These are phyloP conservation scores for Medicago lupulina DNA, from an alignment of 306 rosid species.

Conservation along the genomic window DNA sequence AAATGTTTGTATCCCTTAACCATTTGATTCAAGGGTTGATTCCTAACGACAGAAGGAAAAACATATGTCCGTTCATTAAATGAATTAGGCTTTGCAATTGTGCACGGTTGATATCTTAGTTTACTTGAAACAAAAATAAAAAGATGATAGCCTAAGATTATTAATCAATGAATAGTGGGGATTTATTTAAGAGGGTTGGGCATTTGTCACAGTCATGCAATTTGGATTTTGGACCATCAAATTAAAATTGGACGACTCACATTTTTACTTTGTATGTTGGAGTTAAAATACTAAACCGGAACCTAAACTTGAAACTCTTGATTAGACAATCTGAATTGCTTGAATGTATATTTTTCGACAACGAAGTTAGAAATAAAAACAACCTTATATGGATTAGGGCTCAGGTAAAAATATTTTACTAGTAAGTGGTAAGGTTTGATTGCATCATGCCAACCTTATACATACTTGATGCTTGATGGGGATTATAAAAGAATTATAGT, in stretches of 20 bases:
- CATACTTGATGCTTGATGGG: not conserved
- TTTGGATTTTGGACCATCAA: not conserved
- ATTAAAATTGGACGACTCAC: not conserved
- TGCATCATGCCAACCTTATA: conserved; percentile 38
- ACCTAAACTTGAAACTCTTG: not conserved
- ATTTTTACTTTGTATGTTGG: not conserved
- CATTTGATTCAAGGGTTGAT: too few species aligned
- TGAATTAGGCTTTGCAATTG: too few species aligned
- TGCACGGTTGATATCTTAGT: too few species aligned
- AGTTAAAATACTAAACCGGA: not conserved
- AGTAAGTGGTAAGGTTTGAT: not conserved
- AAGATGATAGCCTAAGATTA: too few species aligned
- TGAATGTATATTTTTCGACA: not conserved
- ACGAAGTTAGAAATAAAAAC: too few species aligned
- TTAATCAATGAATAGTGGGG: not conserved
- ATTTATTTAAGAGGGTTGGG: not conserved
- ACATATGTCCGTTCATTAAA: too few species aligned
- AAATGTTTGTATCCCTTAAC: too few species aligned
- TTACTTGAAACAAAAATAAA: too few species aligned
- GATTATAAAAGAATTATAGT: conserved; percentile 1
- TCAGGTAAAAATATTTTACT: not conserved
- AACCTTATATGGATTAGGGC: too few species aligned
- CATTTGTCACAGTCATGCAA: not conserved
- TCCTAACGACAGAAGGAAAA: too few species aligned
- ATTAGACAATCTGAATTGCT: too few species aligned